Percentiles rank a stretch among this genome's conserved stretches.
Conservation (phyloP, 208 protist genomes). For the Balamuthia mandrillaris region DNA sequence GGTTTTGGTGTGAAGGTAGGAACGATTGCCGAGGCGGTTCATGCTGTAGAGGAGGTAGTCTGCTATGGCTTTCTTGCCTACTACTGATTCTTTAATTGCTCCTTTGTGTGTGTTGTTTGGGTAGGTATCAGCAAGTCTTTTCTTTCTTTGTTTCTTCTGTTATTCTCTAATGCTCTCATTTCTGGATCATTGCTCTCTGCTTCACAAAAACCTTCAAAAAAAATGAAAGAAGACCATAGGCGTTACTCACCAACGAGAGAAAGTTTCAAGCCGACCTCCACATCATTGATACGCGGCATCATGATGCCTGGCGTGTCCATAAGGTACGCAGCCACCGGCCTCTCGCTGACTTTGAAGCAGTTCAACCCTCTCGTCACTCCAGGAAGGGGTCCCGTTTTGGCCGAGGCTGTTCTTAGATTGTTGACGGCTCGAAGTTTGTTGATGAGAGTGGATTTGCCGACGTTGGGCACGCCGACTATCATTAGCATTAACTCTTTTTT, state of each 20-base stretch:
- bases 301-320: constrained; percentile 32
- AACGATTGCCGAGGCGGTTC: neutral
- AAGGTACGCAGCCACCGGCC: constrained; percentile 18
- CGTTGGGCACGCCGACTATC: too few relatives aligned
- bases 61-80: constrained; percentile 28
- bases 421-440: too few relatives aligned
- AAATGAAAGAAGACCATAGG: neutral
- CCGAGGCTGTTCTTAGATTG: too few relatives aligned
- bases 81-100: constrained; percentile 29
- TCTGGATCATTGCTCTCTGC: too few relatives aligned
- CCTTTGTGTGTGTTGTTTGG: too few relatives aligned
- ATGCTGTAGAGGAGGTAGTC: constrained; percentile 36
- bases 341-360: constrained; percentile 30
- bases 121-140: too few relatives aligned
- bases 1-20: neutral
- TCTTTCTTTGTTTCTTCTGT: too few relatives aligned
- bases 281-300: neutral
- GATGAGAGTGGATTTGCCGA: constrained; percentile 38
- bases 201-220: neutral
- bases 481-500: too few relatives aligned
- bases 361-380: constrained; percentile 17
- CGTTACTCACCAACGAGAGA: neutral
- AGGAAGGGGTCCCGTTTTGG: constrained; percentile 32
- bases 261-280: constrained; percentile 27
- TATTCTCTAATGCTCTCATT: too few relatives aligned